phyloP scores from a whole-genome alignment of 805 yeast genomes.

The Teunomyces pallodes region DNA sequence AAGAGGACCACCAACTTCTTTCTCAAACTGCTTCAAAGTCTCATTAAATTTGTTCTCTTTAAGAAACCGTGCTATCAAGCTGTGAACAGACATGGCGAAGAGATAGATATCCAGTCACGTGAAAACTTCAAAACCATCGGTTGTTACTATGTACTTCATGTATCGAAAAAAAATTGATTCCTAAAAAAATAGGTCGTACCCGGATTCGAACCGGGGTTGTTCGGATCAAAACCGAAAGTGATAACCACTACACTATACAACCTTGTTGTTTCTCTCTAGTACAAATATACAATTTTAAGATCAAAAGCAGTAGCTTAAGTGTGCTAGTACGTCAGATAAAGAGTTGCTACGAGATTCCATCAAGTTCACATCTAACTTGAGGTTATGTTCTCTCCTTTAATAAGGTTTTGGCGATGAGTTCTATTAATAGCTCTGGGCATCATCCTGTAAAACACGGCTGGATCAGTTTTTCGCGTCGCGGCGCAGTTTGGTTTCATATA shows the following conservation, averaged over 20 bases:
- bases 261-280: constrained; percentile 11
- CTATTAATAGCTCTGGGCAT: no score
- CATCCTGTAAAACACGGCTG: neutral
- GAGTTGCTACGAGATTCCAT: no score
- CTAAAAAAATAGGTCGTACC: constrained; percentile 58
- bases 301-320: neutral
- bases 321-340: no score
- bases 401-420: no score
- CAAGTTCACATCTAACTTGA: no score
- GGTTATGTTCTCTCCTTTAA: no score
- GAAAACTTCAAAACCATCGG: neutral
- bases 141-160: neutral
- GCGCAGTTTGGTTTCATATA: neutral
- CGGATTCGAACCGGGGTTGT: constrained; percentile 86
- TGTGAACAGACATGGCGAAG: constrained; percentile 3
- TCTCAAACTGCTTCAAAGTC: constrained; percentile 49
- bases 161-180: neutral
- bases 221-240: constrained; percentile 80
- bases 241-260: constrained; percentile 76
- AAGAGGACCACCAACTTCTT: constrained; percentile 38
- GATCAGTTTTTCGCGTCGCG: neutral
- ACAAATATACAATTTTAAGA: no score
- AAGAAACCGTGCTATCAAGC: constrained; percentile 59
- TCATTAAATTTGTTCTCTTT: constrained; percentile 42
- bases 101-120: neutral